Conservation (phyloP, 2,329 filamentous ascomycete species). For the Neoascochyta sp. region DNA sequence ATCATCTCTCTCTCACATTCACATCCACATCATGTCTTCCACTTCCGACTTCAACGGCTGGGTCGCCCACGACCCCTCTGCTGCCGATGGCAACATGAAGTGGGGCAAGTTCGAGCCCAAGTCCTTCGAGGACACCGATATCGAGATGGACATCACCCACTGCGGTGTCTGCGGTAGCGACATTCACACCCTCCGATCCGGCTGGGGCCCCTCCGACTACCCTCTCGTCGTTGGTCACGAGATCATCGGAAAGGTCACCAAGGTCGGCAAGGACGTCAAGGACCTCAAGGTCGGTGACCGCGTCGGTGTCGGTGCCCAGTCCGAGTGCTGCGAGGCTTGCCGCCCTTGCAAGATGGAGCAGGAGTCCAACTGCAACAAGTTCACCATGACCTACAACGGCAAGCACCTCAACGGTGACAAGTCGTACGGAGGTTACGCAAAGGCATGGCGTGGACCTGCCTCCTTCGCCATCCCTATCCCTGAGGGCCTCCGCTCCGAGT, state of each 20-base stretch:
- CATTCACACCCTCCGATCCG: constrained; percentile 38
- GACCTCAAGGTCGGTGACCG: constrained; percentile 60
- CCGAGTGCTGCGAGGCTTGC: constrained; percentile 48
- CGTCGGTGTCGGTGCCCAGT: constrained; percentile 50
- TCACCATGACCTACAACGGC: constrained; percentile 46
- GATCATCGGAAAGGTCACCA: constrained; percentile 39
- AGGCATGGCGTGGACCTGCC: constrained; percentile 68
- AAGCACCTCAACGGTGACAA: constrained; percentile 57
- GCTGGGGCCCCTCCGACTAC: constrained; percentile 50
- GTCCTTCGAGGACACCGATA: constrained; percentile 32
- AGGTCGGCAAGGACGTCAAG: constrained; percentile 42
- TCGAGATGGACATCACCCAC: constrained; percentile 35
- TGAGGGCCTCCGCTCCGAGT: constrained; percentile 57
- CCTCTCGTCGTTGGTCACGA: constrained; percentile 45
- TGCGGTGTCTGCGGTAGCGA: constrained; percentile 39
- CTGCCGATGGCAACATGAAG: constrained; percentile 53
- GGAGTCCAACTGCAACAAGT: constrained; percentile 45
- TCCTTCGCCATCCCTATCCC: constrained; percentile 72
- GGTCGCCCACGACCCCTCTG: constrained; percentile 50
- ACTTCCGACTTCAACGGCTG: constrained; percentile 53
- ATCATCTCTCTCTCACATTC: too few species aligned
- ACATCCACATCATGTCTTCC: constrained; percentile 16
- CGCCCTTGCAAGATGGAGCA: constrained; percentile 45
- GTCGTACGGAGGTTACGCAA: constrained; percentile 61
- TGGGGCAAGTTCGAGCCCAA: constrained; percentile 48